phyloP scores from a whole-genome alignment of 106 monocot genomes.

The Dactylorhiza incarnata region DNA sequence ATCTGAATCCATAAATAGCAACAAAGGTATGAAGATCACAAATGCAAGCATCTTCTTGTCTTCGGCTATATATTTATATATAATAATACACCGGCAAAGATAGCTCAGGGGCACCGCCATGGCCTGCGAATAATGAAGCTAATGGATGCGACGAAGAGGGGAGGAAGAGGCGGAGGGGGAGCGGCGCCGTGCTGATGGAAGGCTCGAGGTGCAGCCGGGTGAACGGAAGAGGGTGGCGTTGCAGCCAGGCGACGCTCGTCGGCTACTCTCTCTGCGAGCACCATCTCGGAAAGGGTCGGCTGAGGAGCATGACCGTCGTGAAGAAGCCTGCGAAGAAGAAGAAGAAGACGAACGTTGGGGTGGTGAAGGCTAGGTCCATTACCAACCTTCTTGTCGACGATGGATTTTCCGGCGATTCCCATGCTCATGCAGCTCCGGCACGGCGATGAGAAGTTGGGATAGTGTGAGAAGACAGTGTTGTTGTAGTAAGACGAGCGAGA shows the following conservation, averaged over 20 bases:
- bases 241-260: conserved; percentile 72
- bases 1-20: no score
- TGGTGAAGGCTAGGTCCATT: conserved; percentile 63
- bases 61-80: background rate
- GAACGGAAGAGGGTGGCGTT: conserved; percentile 88
- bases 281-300: conserved; percentile 85
- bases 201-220: conserved; percentile 90
- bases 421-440: background rate
- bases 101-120: conserved; percentile 3
- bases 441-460: background rate
- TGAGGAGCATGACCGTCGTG: conserved; percentile 43
- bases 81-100: no score
- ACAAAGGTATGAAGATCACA: no score
- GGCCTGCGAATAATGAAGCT: background rate
- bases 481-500: no score
- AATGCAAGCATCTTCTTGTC: no score
- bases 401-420: background rate
- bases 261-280: conserved; percentile 93
- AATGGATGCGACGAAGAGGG: no score
- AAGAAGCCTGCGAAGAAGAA: background rate
- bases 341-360: conserved; percentile 52
- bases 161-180: no score
- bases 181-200: conserved; percentile 51
- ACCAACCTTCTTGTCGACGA: conserved; percentile 53
- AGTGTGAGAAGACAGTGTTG: background rate